phyloP scores from a whole-genome alignment of 2,329 filamentous ascomycete species.

The Ascosphaera acerosa region DNA sequence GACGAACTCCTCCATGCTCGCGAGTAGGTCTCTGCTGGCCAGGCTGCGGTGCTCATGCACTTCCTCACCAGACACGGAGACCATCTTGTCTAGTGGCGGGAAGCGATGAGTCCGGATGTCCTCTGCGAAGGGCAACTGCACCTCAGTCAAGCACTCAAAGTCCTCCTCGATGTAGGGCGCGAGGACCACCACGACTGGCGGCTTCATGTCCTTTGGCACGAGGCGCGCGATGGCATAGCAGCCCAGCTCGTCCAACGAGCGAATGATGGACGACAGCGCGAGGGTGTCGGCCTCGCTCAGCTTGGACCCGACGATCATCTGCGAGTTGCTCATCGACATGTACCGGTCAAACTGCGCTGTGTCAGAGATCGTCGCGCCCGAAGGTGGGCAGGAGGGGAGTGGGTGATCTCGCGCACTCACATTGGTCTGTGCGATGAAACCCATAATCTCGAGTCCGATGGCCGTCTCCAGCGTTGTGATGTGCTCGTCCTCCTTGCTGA shows the following conservation, averaged over 20 bases:
- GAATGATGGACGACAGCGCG: slow-evolving; percentile 69
- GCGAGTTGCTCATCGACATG: slow-evolving; percentile 58
- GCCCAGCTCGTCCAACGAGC: slow-evolving; percentile 62
- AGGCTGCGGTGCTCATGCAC: slow-evolving; percentile 65
- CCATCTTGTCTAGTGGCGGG: slow-evolving; percentile 61
- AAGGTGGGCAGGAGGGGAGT: not conserved
- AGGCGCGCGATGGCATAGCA: slow-evolving; percentile 69
- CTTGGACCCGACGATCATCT: slow-evolving; percentile 51
- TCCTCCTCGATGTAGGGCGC: slow-evolving; percentile 55
- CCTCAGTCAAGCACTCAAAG: slow-evolving; percentile 67
- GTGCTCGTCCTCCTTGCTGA: slow-evolving; percentile 63
- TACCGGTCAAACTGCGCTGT: slow-evolving; percentile 47
- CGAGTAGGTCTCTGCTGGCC: slow-evolving; percentile 44
- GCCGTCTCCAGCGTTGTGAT: slow-evolving; percentile 66
- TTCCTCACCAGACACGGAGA: slow-evolving; percentile 63
- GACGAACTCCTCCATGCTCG: slow-evolving; percentile 77
- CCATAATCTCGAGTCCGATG: slow-evolving; percentile 55
- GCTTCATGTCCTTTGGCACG: slow-evolving; percentile 59
- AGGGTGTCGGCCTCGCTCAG: slow-evolving; percentile 60
- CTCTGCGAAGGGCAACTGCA: slow-evolving; percentile 79
- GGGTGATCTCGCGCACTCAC: slow-evolving; percentile 26
- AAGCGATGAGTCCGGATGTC: slow-evolving; percentile 81
- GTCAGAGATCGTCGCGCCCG: slow-evolving; percentile 3
- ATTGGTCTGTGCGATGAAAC: slow-evolving; percentile 52
- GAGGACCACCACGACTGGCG: slow-evolving; percentile 52